Evolutionary conservation across 2,329 filamentous ascomycete species (phyloP), one percentile per base, ranked within the genome.

Genomic region (Penicillium sp.): DNA sequence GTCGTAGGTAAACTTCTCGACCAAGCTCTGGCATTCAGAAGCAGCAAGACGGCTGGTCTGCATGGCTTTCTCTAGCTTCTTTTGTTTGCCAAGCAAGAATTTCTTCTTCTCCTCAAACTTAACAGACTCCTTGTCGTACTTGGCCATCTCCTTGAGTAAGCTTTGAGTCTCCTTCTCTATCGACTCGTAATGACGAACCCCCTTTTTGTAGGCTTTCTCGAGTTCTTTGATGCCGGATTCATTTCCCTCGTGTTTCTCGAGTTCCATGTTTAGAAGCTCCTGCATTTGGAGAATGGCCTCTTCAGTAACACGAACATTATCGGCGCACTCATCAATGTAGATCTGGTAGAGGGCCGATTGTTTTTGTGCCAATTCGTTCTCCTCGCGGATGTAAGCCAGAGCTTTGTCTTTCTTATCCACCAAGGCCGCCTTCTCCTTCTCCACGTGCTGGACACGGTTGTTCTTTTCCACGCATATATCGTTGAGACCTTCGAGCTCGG

Each of bases 71-170:
- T 97, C 91, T 15, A 96, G 83, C 78, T 99, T 99, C 80, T 94
- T 96, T 68, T 90, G 88, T 79, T 99, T 99, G 69, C 88, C 89
- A 2, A 84, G 81, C 64, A 99, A 78, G 75, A 97, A 97, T 73
- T 99, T 99, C 73, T 89, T 89, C 81, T 97, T 97, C 76, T 99
- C 95, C 64, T 97, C 93, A 65, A 96, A 93, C 71, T 99, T 99
- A 76, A 99, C 94, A 23, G 88, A 88, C 71, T 97, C 94, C 72
- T 97, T 96, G 71, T 99, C 95, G 61, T 95, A 92, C 71, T 93
- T 93, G 45, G 91, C 87, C 77, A 94, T 87, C 71, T 97, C 91
- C 72, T 96, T 96, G 60, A 89, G 79, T 54, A 96, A 81, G 27
- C 80, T 82, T 66, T 97, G 90, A 0, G 88, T 87, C 52, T 90